These are phyloP conservation scores for Athelia psychrophila DNA, from an alignment of 1,284 basidiomycete species.

Conservation along the genomic window DNA sequence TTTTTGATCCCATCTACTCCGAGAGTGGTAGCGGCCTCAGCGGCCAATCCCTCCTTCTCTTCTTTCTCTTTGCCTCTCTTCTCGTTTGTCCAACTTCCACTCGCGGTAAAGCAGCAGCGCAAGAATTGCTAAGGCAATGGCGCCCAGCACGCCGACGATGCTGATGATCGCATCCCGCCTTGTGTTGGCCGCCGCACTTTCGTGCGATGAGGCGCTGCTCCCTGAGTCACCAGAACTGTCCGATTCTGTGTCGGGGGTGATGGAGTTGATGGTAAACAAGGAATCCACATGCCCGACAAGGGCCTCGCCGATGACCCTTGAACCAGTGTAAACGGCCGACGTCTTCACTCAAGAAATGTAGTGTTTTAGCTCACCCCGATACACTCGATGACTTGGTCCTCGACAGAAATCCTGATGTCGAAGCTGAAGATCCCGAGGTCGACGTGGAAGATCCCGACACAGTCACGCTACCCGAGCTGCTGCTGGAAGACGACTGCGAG, in stretches of 20 bases:
- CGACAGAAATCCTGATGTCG: background rate
- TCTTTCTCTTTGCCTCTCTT: conserved; percentile 74
- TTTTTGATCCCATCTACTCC: conserved; percentile 42
- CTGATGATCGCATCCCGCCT: conserved; percentile 79
- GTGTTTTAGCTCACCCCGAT: background rate
- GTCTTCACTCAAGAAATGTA: conserved; percentile 26
- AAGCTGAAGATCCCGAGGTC: background rate
- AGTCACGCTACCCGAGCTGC: background rate
- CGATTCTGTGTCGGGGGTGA: conserved; percentile 31
- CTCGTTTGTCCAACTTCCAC: conserved; percentile 70
- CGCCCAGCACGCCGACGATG: conserved; percentile 72
- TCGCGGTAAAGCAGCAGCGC: conserved; percentile 61
- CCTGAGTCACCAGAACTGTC: conserved; percentile 13
- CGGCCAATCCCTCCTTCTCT: conserved; percentile 68
- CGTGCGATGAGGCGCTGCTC: conserved; percentile 12
- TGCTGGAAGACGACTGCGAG: background rate
- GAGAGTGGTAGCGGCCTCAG: conserved; percentile 61
- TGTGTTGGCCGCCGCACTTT: conserved; percentile 22
- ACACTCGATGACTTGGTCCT: background rate
- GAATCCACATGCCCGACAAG: conserved; percentile 64
- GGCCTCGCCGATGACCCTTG: conserved; percentile 33
- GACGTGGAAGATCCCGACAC: background rate
- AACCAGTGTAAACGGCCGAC: conserved; percentile 59
- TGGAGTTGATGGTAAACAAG: conserved; percentile 50
- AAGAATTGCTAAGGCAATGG: conserved; percentile 63